Evolutionary conservation across 352 stramenopile genomes (phyloP).

Genomic region (Pythium coloratum): DNA sequence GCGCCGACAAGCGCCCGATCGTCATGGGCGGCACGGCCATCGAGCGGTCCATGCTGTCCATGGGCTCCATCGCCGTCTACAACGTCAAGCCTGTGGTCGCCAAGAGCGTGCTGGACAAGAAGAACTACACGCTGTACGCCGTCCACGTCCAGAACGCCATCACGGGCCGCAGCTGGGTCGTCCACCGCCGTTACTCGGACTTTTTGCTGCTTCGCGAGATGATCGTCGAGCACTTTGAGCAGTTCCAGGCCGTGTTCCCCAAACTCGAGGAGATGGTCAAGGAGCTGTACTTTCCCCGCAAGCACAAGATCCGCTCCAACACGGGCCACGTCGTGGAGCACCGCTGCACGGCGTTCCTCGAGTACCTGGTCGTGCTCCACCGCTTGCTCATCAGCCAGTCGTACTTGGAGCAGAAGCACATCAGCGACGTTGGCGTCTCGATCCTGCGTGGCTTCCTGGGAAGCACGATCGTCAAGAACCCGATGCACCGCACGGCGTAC

Average conservation of each 20-base stretch:
- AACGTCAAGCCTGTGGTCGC: slow-evolving; percentile 33
- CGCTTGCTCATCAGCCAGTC: slow-evolving; percentile 32
- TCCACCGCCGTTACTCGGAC: slow-evolving; percentile 40
- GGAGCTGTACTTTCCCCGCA: slow-evolving; percentile 38
- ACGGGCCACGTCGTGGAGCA: slow-evolving; percentile 28
- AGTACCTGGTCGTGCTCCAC: slow-evolving; percentile 34
- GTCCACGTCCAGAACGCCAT: slow-evolving; percentile 43
- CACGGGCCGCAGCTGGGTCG: slow-evolving; percentile 39
- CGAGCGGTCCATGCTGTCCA: slow-evolving; percentile 33
- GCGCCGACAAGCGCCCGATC: slow-evolving; percentile 26
- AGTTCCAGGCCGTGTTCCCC: slow-evolving; percentile 30
- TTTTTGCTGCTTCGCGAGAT: slow-evolving; percentile 34
- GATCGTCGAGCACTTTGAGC: slow-evolving; percentile 31
- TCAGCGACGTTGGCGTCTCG: slow-evolving; percentile 32
- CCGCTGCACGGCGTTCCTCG: slow-evolving; percentile 35
- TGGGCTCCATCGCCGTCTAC: slow-evolving; percentile 36
- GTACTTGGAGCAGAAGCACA: slow-evolving; percentile 33
- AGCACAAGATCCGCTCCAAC: slow-evolving; percentile 35
- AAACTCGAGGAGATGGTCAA: slow-evolving; percentile 29
- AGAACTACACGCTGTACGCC: slow-evolving; percentile 35
- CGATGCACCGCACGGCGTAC: slow-evolving; percentile 28
- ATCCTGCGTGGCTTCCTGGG: slow-evolving; percentile 40
- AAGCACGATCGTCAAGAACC: slow-evolving; percentile 29
- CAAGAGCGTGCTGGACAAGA: slow-evolving; percentile 21
- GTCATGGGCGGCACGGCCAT: slow-evolving; percentile 34